Conservation (phyloP, 1,139 yeast genomes). For the Kodamaea fungicola region DNA sequence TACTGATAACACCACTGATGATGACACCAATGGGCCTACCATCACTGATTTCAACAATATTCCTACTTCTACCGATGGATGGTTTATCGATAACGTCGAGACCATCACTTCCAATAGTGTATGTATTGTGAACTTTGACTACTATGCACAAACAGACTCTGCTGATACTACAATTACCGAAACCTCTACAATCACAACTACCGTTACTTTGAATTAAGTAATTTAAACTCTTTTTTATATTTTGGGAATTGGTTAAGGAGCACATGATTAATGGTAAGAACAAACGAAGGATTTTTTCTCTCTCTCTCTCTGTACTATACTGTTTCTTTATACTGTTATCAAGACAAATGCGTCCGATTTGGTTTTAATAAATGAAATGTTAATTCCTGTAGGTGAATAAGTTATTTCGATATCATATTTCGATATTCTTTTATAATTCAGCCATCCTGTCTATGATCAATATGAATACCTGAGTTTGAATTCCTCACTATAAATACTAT, state of each 20-base stretch:
- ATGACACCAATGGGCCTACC: slow-evolving; percentile 22
- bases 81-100: slow-evolving; percentile 36
- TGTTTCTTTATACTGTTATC: too few relatives aligned
- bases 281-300: not conserved
- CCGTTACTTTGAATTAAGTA: slow-evolving; percentile 26
- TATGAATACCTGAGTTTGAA: too few relatives aligned
- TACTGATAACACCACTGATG: slow-evolving; percentile 9
- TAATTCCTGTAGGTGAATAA: too few relatives aligned
- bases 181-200: slow-evolving; percentile 36
- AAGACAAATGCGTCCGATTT: too few relatives aligned
- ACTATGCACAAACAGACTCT: slow-evolving; percentile 31
- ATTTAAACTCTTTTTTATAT: not conserved
- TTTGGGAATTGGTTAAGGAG: not conserved
- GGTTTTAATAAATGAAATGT: too few relatives aligned
- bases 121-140: slow-evolving; percentile 43
- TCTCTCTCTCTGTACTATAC: not conserved
- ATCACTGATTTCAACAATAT: slow-evolving; percentile 27
- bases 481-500: too few relatives aligned
- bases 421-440: too few relatives aligned
- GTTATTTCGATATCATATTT: too few relatives aligned
- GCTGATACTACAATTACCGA: slow-evolving; percentile 31
- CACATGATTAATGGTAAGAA: slow-evolving; percentile 4
- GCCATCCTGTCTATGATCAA: too few relatives aligned
- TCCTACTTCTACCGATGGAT: slow-evolving; percentile 35
- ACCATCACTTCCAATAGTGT: slow-evolving; percentile 34